These are phyloP conservation scores for Spathaspora sp. DNA, from an alignment of 1,139 yeast genomes.

Conservation along the genomic window DNA sequence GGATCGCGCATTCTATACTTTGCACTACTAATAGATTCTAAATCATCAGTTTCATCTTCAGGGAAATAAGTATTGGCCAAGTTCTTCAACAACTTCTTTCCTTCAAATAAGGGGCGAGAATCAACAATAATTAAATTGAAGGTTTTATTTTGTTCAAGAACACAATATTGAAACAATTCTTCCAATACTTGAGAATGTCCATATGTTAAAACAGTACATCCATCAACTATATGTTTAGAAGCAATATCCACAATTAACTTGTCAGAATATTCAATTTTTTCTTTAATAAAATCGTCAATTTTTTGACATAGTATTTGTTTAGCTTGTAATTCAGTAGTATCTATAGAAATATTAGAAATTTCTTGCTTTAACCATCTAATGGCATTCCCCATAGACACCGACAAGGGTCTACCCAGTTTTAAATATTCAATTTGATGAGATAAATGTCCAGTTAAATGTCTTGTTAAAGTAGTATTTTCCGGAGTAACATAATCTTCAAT, in stretches of 20 bases:
- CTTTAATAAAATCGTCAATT: slow-evolving; percentile 81
- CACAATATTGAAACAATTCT: slow-evolving; percentile 72
- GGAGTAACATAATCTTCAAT: slow-evolving; percentile 85
- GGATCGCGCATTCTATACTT: slow-evolving; percentile 16
- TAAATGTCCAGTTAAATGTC: slow-evolving; percentile 85
- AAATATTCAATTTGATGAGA: slow-evolving; percentile 94
- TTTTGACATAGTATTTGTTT: slow-evolving; percentile 62
- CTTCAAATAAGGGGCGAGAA: slow-evolving; percentile 95
- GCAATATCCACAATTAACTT: slow-evolving; percentile 83
- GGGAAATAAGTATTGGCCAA: slow-evolving; percentile 41
- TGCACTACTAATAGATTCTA: slow-evolving; percentile 34
- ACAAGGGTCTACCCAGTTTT: slow-evolving; percentile 87
- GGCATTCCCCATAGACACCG: slow-evolving; percentile 96
- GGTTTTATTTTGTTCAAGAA: slow-evolving; percentile 54
- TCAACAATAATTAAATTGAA: slow-evolving; percentile 88
- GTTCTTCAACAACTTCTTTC: slow-evolving; percentile 67
- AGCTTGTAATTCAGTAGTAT: slow-evolving; percentile 70
- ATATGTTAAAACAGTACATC: slow-evolving; percentile 80
- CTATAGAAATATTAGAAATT: slow-evolving; percentile 75
- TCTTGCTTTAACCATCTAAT: slow-evolving; percentile 96
- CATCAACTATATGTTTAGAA: slow-evolving; percentile 70
- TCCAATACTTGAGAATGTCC: slow-evolving; percentile 87
- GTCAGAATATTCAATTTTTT: slow-evolving; percentile 82
- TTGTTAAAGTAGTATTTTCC: slow-evolving; percentile 75
- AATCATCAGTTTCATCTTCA: slow-evolving; percentile 43